Percentiles rank a stretch among this genome's conserved stretches.
phyloP scores from a whole-genome alignment of 768 basidiomycete genomes.

The Lepiota subincarnata region DNA sequence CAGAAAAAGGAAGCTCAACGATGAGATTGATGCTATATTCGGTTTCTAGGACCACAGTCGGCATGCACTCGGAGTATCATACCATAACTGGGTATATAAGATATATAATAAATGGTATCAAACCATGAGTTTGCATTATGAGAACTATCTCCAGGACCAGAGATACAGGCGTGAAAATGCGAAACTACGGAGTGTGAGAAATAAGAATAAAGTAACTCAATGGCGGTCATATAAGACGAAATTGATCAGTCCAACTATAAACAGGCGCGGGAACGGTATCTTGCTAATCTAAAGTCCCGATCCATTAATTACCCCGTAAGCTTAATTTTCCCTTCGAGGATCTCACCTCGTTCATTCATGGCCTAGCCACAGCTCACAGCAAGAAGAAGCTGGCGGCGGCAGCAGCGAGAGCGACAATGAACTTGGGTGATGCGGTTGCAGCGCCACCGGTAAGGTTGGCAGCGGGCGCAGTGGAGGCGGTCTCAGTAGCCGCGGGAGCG shows the following conservation, averaged over 20 bases:
- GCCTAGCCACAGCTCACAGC: slow-evolving; percentile 30
- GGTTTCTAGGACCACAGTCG: slow-evolving; percentile 25
- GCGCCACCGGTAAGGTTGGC: slow-evolving; percentile 38
- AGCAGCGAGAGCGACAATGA: slow-evolving; percentile 46
- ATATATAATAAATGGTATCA: slow-evolving; percentile 15
- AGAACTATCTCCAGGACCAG: background rate
- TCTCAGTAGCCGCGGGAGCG: slow-evolving; percentile 23
- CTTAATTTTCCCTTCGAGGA: slow-evolving; percentile 4
- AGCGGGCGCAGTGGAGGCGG: slow-evolving; percentile 20
- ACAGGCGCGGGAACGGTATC: background rate
- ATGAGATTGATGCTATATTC: slow-evolving; percentile 74
- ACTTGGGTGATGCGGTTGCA: slow-evolving; percentile 36
- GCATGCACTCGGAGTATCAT: background rate
- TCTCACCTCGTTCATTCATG: slow-evolving; percentile 9
- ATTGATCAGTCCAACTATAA: slow-evolving; percentile 1
- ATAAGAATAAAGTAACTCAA: slow-evolving; percentile 16
- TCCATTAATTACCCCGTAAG: slow-evolving; percentile 6
- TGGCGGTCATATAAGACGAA: slow-evolving; percentile 14
- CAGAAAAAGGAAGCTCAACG: slow-evolving; percentile 36
- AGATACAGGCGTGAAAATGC: slow-evolving; percentile 7
- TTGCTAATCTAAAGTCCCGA: slow-evolving; percentile 13
- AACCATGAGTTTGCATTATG: slow-evolving; percentile 10
- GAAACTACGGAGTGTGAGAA: slow-evolving; percentile 8
- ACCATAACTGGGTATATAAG: slow-evolving; percentile 13
- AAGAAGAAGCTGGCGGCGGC: slow-evolving; percentile 43